phyloP scores from a whole-genome alignment of 345 rosid genomes.

The Carallia pectinifolia region DNA sequence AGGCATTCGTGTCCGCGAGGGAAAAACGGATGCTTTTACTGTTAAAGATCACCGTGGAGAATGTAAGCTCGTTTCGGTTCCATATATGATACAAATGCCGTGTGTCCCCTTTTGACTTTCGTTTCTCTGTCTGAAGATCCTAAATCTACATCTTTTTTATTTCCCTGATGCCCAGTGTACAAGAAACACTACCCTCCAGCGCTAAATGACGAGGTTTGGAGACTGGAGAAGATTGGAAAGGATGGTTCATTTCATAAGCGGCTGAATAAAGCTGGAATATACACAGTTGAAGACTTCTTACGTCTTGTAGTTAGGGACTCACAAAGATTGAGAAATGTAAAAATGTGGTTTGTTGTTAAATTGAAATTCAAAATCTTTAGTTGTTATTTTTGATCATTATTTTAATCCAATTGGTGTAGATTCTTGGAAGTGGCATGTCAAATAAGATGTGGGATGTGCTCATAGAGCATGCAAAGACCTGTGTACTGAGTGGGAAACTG shows the following conservation, averaged over 20 bases:
- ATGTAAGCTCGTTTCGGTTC: slow-evolving; percentile 22
- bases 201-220: slow-evolving; percentile 86
- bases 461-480: slow-evolving; percentile 90
- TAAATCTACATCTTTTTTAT: neutral
- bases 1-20: slow-evolving; percentile 34
- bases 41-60: slow-evolving; percentile 41
- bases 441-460: slow-evolving; percentile 99
- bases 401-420: slow-evolving; percentile 42
- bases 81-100: neutral
- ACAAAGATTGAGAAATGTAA: slow-evolving; percentile 76
- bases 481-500: slow-evolving; percentile 71
- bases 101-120: neutral
- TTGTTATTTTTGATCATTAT: slow-evolving; percentile 12
- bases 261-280: slow-evolving; percentile 80
- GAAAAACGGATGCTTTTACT: slow-evolving; percentile 39
- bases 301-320: slow-evolving; percentile 79
- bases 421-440: slow-evolving; percentile 99
- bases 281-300: slow-evolving; percentile 78
- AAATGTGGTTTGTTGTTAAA: slow-evolving; percentile 28
- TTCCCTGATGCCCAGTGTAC: slow-evolving; percentile 50
- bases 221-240: slow-evolving; percentile 95
- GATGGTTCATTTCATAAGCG: slow-evolving; percentile 98
- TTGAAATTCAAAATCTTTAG: neutral
- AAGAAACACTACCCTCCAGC: slow-evolving; percentile 98
- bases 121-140: neutral